phyloP scores from a whole-genome alignment of 2,329 filamentous ascomycete species.

The Xenoacremonium recifei region DNA sequence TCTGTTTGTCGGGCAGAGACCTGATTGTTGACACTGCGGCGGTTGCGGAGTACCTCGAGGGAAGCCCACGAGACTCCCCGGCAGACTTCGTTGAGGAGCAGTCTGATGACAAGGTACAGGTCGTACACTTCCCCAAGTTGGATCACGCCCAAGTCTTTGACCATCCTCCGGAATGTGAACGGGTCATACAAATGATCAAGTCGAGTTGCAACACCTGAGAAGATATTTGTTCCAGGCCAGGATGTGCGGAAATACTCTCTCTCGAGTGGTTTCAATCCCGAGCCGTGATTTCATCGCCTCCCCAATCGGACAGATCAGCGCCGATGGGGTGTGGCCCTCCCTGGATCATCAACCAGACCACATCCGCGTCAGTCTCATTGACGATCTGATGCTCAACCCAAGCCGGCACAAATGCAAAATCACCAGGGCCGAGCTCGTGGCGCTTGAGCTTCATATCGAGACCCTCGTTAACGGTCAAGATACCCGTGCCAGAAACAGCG shows the following conservation, averaged over 20 bases:
- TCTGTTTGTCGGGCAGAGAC: constrained; percentile 59
- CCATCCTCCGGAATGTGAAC: constrained; percentile 23
- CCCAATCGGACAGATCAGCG: constrained; percentile 63
- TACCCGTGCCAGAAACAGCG: constrained; percentile 58
- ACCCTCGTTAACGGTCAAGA: constrained; percentile 57
- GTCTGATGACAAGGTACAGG: constrained; percentile 41
- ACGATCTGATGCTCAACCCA: constrained; percentile 70
- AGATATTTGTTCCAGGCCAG: constrained; percentile 4
- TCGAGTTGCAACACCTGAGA: constrained; percentile 21
- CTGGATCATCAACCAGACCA: constrained; percentile 65
- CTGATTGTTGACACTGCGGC: constrained; percentile 62
- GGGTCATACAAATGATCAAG: constrained; percentile 29
- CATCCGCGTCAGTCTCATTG: constrained; percentile 60
- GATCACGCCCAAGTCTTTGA: constrained; percentile 66
- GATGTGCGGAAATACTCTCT: not conserved
- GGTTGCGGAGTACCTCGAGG: constrained; percentile 55
- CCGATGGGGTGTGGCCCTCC: constrained; percentile 61
- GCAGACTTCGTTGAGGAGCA: constrained; percentile 13
- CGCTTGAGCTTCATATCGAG: constrained; percentile 50
- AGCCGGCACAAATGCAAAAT: constrained; percentile 69
- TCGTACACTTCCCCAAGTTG: constrained; percentile 58
- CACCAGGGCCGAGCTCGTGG: constrained; percentile 58
- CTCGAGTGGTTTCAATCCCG: constrained; percentile 9
- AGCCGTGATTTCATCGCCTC: constrained; percentile 41
- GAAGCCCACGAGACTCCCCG: constrained; percentile 4